Conservation (phyloP, 2,329 filamentous ascomycete genomes). For the Cryphonectria radicalis region DNA sequence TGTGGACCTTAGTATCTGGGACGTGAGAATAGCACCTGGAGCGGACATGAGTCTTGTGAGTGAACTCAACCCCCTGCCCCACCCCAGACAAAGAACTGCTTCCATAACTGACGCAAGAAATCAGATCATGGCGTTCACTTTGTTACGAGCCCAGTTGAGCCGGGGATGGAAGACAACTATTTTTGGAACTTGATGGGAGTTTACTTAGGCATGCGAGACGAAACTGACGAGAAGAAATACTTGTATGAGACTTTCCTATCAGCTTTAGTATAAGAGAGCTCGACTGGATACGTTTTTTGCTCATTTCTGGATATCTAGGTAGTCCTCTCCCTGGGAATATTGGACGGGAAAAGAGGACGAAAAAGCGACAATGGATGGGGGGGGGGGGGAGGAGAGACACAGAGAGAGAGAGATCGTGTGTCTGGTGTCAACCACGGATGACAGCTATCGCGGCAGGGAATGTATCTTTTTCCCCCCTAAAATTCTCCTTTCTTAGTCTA, state of each 20-base stretch:
- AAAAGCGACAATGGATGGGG: no score
- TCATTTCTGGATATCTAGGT: background rate
- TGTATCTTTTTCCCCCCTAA: background rate
- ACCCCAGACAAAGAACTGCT: background rate
- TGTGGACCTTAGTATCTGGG: background rate
- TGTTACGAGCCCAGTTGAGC: background rate
- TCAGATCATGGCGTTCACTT: background rate
- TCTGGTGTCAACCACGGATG: background rate
- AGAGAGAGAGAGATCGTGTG: background rate
- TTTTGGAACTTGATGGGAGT: background rate
- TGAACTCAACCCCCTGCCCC: background rate
- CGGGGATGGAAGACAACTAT: background rate
- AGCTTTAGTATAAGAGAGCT: background rate
- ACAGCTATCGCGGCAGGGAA: background rate
- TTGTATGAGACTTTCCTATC: no score
- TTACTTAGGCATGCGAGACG: background rate
- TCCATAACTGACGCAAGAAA: background rate
- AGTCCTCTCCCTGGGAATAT: background rate
- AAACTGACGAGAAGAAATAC: background rate
- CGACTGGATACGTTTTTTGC: background rate
- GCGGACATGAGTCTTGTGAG: conserved; percentile 2
- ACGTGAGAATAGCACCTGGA: background rate
- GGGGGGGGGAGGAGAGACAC: no score
- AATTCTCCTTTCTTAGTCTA: no score
- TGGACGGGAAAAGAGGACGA: background rate